A percentile compares a stretch with the other conserved stretches of the same genome.
phyloP scores from a whole-genome alignment of 495 filamentous ascomycete species.

The Delitschia confertaspora region DNA sequence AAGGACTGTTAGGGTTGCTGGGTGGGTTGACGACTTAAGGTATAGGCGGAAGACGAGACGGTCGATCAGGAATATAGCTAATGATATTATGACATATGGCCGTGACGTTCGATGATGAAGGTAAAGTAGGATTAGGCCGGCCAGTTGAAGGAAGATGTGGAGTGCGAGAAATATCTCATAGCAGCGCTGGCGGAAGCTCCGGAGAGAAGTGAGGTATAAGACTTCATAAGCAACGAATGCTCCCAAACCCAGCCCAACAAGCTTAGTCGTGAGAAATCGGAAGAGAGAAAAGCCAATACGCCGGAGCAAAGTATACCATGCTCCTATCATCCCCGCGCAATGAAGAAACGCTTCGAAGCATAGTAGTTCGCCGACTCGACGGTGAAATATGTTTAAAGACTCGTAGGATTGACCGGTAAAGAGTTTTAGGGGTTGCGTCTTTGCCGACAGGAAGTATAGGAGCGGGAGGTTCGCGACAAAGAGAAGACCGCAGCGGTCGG shows the following conservation, averaged over 20 bases:
- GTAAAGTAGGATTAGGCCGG: slow-evolving; percentile 45
- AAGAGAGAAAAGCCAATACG: slow-evolving; percentile 37
- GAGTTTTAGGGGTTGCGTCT: slow-evolving; percentile 51
- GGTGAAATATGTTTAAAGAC: slow-evolving; percentile 54
- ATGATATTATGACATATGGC: slow-evolving; percentile 37
- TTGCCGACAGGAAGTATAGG: slow-evolving; percentile 53
- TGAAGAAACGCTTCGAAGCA: slow-evolving; percentile 41
- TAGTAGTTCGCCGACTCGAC: slow-evolving; percentile 43
- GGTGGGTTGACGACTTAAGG: slow-evolving; percentile 38
- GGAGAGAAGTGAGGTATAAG: slow-evolving; percentile 45
- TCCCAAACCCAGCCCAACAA: slow-evolving; percentile 40
- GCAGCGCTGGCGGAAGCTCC: slow-evolving; percentile 41
- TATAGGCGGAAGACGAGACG: slow-evolving; percentile 47
- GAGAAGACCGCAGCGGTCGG: slow-evolving; percentile 45
- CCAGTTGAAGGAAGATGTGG: slow-evolving; percentile 47
- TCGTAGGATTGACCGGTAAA: slow-evolving; percentile 57
- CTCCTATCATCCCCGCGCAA: slow-evolving; percentile 38
- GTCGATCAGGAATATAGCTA: slow-evolving; percentile 50
- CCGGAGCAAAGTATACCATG: slow-evolving; percentile 41
- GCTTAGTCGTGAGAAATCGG: slow-evolving; percentile 33
- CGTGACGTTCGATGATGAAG: slow-evolving; percentile 41
- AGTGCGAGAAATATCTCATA: slow-evolving; percentile 52
- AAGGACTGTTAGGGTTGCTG: slow-evolving; percentile 41
- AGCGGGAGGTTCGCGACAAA: slow-evolving; percentile 53
- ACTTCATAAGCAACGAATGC: slow-evolving; percentile 45